phyloP scores from a whole-genome alignment of 495 filamentous ascomycete species.

The Podospora conica region DNA sequence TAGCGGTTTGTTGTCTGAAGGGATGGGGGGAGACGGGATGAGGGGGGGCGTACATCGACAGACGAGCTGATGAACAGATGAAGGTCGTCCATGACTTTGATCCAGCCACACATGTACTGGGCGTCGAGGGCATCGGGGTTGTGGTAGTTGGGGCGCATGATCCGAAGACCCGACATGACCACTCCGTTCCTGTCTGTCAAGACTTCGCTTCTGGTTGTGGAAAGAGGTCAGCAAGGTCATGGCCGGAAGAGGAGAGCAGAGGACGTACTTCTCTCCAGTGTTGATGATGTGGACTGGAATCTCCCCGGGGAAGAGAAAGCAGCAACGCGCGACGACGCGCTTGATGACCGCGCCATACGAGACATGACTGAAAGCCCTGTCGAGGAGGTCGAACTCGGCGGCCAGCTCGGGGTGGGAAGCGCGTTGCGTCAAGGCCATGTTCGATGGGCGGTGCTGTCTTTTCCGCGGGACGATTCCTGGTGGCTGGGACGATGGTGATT shows the following conservation, averaged over 20 bases:
- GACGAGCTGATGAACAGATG: not conserved
- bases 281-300: not conserved
- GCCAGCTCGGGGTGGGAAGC: not conserved
- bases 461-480: too few species aligned
- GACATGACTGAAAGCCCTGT: not conserved
- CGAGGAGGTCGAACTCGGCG: not conserved
- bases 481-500: too few species aligned
- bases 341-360: not conserved
- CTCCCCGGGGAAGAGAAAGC: not conserved
- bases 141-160: too few species aligned
- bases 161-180: too few species aligned
- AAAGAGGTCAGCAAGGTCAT: not conserved
- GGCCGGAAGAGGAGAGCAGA: not conserved
- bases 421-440: not conserved
- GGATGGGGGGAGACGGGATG: not conserved
- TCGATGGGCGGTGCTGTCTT: not conserved
- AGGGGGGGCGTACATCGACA: not conserved
- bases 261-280: not conserved
- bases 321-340: not conserved
- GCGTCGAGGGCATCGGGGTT: not conserved
- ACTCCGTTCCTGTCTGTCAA: not conserved
- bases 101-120: not conserved
- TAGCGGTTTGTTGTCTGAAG: too few species aligned
- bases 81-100: not conserved
- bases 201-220: too few species aligned